A percentile compares a stretch with the other conserved stretches of the same genome.
phyloP scores from a whole-genome alignment of 1,284 basidiomycete genomes.

The Ceratorhiza oryzae-sativae region DNA sequence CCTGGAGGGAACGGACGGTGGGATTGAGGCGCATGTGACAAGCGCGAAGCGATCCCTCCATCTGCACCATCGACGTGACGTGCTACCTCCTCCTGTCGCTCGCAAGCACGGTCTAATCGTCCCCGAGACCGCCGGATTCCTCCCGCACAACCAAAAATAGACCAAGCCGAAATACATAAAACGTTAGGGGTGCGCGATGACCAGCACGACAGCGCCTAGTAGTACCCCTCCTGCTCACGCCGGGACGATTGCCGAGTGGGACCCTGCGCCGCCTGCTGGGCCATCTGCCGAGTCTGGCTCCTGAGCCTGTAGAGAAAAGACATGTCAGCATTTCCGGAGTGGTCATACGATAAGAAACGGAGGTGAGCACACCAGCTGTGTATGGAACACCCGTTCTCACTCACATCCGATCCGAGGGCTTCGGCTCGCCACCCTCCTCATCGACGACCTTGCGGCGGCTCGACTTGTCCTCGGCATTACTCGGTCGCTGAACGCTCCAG shows the following conservation, averaged over 20 bases:
- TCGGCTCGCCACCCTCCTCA: constrained; percentile 39
- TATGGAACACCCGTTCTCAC: constrained; percentile 36
- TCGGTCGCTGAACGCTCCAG: constrained; percentile 82
- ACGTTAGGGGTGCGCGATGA: neutral
- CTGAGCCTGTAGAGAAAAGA: constrained; percentile 34
- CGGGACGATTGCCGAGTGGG: constrained; percentile 28
- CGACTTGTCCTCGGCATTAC: constrained; percentile 42
- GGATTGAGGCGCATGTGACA: neutral
- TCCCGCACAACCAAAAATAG: constrained; percentile 6
- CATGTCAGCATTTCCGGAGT: constrained; percentile 18
- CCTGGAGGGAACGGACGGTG: neutral
- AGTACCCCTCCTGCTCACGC: constrained; percentile 40
- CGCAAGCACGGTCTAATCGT: constrained; percentile 3
- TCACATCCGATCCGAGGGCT: constrained; percentile 40
- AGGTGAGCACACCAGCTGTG: constrained; percentile 42
- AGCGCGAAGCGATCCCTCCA: neutral
- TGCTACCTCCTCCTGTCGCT: constrained; percentile 37
- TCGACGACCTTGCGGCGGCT: constrained; percentile 42
- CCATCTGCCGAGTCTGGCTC: constrained; percentile 42
- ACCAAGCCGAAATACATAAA: neutral
- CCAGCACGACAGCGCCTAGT: constrained; percentile 32
- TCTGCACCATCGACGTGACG: constrained; percentile 1
- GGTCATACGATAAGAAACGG: constrained; percentile 13
- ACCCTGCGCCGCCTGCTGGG: constrained; percentile 16
- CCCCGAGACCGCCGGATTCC: constrained; percentile 18